These are phyloP conservation scores for Diospyros lotus DNA, from an alignment of 148 eudicot genomes.

Conservation along the genomic window DNA sequence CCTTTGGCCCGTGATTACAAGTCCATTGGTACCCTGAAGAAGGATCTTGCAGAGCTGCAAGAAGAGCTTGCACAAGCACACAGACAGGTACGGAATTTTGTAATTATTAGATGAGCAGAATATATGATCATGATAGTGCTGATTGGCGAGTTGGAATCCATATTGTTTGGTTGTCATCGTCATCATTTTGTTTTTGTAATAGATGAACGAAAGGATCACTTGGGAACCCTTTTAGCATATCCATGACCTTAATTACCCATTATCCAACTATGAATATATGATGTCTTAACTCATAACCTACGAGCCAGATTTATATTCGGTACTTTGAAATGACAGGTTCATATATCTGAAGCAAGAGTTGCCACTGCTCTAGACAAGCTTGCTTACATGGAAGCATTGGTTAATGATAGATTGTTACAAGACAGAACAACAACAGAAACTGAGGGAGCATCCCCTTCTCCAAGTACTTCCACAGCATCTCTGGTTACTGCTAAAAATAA, in stretches of 20 bases:
- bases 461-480: constrained; percentile 51
- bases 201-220: too few relatives aligned
- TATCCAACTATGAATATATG: not conserved
- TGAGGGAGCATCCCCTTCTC: constrained; percentile 29
- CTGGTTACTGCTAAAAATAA: constrained; percentile 36
- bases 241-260: not conserved
- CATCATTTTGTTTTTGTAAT: too few relatives aligned
- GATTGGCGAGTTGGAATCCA: too few relatives aligned
- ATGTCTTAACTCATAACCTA: not conserved
- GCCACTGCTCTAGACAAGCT: constrained; percentile 80
- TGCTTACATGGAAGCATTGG: constrained; percentile 87
- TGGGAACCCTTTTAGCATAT: not conserved
- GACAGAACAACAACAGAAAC: constrained; percentile 44
- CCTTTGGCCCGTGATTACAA: constrained; percentile 92
- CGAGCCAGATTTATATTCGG: not conserved
- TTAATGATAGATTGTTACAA: constrained; percentile 80
- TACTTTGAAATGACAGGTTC: constrained; percentile 53
- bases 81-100: constrained; percentile 52
- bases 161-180: too few relatives aligned
- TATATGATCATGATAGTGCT: not conserved
- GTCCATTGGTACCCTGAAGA: constrained; percentile 81
- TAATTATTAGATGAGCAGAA: not conserved
- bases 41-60: constrained; percentile 82
- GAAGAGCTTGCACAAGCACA: constrained; percentile 84
- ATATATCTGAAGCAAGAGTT: constrained; percentile 91